Evolutionary conservation across 352 stramenopile genomes (phyloP).

Genomic region (Globisporangium mamillatum): DNA sequence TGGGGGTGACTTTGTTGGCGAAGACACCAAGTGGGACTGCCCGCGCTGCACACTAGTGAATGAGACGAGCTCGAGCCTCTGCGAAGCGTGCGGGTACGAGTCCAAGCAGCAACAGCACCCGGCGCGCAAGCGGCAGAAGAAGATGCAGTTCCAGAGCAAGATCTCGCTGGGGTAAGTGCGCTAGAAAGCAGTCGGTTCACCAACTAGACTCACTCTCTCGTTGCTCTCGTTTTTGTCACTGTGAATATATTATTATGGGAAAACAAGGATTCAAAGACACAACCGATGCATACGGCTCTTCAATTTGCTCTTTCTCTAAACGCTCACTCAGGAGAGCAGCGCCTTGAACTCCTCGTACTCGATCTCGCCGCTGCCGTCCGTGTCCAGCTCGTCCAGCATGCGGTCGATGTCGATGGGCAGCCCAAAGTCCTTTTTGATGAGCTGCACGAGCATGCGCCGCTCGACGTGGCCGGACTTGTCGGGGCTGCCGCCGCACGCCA

Average conservation of each 20-base stretch:
- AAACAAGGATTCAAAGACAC: constrained; percentile 4
- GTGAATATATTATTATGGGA: constrained; percentile 25
- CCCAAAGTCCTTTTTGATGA: constrained; percentile 96
- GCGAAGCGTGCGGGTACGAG: constrained; percentile 68
- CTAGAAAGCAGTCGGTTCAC: no score
- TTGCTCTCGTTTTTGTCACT: constrained; percentile 7
- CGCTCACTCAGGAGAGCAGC: constrained; percentile 64
- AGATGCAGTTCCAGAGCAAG: constrained; percentile 80
- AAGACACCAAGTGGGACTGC: constrained; percentile 62
- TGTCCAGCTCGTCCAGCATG: constrained; percentile 95
- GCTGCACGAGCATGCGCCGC: constrained; percentile 84
- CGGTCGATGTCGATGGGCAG: constrained; percentile 96
- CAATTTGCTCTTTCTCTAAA: background rate
- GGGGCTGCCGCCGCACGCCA: constrained; percentile 90
- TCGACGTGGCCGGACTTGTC: constrained; percentile 94
- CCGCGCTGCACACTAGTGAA: constrained; percentile 81
- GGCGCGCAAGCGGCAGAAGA: constrained; percentile 61
- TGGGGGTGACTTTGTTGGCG: background rate
- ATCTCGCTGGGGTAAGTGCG: constrained; percentile 37
- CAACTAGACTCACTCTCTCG: background rate
- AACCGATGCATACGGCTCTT: background rate
- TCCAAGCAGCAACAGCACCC: constrained; percentile 22
- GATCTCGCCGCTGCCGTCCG: constrained; percentile 92
- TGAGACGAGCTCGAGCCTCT: constrained; percentile 43
- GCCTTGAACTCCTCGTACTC: constrained; percentile 96